phyloP scores from a whole-genome alignment of 495 filamentous ascomycete genomes.

The Evansstolkia leycettana region DNA sequence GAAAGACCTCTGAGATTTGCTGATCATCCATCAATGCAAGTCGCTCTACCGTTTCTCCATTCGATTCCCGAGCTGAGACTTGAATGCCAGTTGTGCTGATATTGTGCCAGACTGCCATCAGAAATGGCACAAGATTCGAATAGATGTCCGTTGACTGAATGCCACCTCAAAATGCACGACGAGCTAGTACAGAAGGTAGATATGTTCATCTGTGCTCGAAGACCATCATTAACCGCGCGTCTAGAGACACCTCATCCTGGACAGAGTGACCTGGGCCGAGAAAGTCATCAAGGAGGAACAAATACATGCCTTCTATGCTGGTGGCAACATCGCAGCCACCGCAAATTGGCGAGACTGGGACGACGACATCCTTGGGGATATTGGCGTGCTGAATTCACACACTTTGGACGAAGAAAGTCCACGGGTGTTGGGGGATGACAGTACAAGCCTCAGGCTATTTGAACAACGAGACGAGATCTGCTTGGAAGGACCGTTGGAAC shows the following conservation, averaged over 20 bases:
- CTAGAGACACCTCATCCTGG: no score
- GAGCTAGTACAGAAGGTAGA: constrained; percentile 4
- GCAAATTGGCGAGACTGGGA: no score
- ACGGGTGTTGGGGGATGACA: neutral
- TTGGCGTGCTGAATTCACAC: no score
- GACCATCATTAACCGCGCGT: no score
- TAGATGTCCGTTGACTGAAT: constrained; percentile 5
- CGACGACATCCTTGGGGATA: constrained; percentile 1
- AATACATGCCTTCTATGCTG: constrained; percentile 5
- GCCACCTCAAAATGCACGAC: constrained; percentile 6
- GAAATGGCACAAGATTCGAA: neutral
- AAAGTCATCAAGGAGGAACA: constrained; percentile 11
- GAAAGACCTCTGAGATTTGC: no score
- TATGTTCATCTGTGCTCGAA: neutral
- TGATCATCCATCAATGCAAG: no score
- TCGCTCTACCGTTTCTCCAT: no score
- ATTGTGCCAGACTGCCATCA: neutral
- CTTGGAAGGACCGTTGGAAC: constrained; percentile 11
- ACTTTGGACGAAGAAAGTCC: neutral
- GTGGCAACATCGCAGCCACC: neutral
- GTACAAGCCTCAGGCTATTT: constrained; percentile 6
- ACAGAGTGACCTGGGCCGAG: constrained; percentile 6
- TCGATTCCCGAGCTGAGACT: no score
- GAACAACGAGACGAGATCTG: constrained; percentile 2
- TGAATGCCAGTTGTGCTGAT: no score